These are phyloP conservation scores for Halophytophthora polymorphica DNA, from an alignment of 352 stramenopile genomes.

Conservation along the genomic window DNA sequence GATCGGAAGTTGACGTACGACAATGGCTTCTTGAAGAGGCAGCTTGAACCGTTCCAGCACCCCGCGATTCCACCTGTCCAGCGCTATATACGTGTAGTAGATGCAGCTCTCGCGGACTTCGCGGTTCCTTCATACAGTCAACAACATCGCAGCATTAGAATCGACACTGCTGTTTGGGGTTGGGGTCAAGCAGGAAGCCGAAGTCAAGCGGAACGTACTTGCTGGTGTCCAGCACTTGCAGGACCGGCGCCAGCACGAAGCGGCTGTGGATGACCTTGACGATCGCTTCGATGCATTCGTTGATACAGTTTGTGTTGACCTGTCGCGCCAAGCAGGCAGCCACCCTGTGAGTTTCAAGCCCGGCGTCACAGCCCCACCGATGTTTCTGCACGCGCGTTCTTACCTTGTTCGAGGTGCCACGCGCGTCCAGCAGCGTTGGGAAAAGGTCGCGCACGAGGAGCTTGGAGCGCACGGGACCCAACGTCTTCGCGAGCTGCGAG, in stretches of 20 bases:
- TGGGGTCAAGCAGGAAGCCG: neutral
- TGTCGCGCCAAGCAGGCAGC: conserved; percentile 3
- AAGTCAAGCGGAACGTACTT: conserved; percentile 33
- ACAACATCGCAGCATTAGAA: neutral
- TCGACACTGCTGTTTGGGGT: too few relatives aligned
- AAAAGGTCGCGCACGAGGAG: conserved; percentile 61
- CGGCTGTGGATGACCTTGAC: conserved; percentile 39
- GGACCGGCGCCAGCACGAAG: conserved; percentile 43
- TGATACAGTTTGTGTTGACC: conserved; percentile 48
- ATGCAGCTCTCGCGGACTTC: conserved; percentile 65
- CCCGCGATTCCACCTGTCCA: conserved; percentile 31
- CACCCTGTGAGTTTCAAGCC: neutral
- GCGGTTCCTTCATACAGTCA: conserved; percentile 36
- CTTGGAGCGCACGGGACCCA: conserved; percentile 42
- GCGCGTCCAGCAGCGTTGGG: conserved; percentile 50
- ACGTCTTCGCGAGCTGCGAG: conserved; percentile 26
- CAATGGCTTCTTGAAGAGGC: conserved; percentile 36
- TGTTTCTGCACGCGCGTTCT: neutral
- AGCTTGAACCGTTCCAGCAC: conserved; percentile 44
- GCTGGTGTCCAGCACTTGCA: conserved; percentile 40
- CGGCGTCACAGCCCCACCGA: neutral
- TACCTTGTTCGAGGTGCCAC: conserved; percentile 58
- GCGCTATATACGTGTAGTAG: conserved; percentile 39
- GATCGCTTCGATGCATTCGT: conserved; percentile 55
- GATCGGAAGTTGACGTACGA: conserved; percentile 32